Conservation (phyloP, 768 basidiomycete genomes). For the Suillus discolor region DNA sequence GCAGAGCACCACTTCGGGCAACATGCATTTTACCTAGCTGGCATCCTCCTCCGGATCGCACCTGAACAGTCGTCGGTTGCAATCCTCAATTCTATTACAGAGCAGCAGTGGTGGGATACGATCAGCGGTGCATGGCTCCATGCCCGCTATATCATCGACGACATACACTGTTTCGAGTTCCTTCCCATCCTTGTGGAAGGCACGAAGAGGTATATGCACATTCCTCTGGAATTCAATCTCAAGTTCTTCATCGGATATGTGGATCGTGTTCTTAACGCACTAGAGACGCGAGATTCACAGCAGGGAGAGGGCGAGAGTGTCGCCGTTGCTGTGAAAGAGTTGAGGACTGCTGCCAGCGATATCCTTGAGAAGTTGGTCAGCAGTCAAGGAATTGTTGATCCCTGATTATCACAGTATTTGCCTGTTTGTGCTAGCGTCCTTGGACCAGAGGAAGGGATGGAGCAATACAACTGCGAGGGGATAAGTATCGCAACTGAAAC, state of each 20-base stretch:
- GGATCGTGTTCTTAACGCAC: background rate
- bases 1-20: fast-evolving
- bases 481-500: background rate
- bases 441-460: background rate
- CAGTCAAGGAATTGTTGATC: background rate
- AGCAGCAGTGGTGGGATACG: background rate
- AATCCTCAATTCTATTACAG: background rate
- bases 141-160: fast-evolving
- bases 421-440: background rate
- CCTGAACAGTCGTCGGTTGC: background rate
- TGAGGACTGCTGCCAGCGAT: background rate
- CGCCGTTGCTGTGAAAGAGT: background rate
- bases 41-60: background rate
- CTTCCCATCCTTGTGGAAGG: background rate
- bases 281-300: background rate
- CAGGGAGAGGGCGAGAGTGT: background rate
- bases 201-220: background rate
- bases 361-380: background rate
- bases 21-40: background rate
- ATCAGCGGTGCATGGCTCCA: fast-evolving
- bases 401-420: background rate
- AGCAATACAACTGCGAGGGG: background rate
- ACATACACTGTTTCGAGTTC: background rate
- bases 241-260: fast-evolving
- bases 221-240: background rate